These are phyloP conservation scores for Blastobotrys terrestris DNA, from an alignment of 805 yeast species.

Conservation along the genomic window DNA sequence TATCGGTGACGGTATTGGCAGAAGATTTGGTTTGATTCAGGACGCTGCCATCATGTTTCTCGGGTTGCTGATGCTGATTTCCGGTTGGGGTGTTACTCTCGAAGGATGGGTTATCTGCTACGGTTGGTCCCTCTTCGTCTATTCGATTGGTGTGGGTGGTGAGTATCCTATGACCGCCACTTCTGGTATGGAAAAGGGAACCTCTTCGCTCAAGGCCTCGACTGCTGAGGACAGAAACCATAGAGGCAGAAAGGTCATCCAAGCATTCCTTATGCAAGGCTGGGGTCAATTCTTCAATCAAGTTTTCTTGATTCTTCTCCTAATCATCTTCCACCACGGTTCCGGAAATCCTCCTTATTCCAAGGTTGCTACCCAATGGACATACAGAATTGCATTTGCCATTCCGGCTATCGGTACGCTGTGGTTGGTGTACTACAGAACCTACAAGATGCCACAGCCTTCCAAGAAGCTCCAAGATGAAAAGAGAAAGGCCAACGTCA, in stretches of 20 bases:
- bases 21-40: slow-evolving; percentile 54
- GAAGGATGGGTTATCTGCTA: slow-evolving; percentile 51
- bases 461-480: slow-evolving; percentile 26
- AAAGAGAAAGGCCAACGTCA: slow-evolving; percentile 30
- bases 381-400: slow-evolving; percentile 33
- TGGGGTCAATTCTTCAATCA: slow-evolving; percentile 90
- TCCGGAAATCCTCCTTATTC: slow-evolving; percentile 77
- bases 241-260: slow-evolving; percentile 34
- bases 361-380: slow-evolving; percentile 34
- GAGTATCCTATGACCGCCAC: slow-evolving; percentile 63
- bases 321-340: slow-evolving; percentile 84
- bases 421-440: slow-evolving; percentile 34
- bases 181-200: slow-evolving; percentile 56
- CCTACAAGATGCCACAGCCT: slow-evolving; percentile 32
- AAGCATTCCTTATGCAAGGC: slow-evolving; percentile 85
- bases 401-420: slow-evolving; percentile 34
- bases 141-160: slow-evolving; percentile 52
- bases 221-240: slow-evolving; percentile 32
- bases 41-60: slow-evolving; percentile 53
- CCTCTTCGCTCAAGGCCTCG: slow-evolving; percentile 21
- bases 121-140: slow-evolving; percentile 44
- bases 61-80: slow-evolving; percentile 54
- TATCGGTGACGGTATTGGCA: slow-evolving; percentile 51
- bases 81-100: slow-evolving; percentile 50
- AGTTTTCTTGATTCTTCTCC: slow-evolving; percentile 79